These are phyloP conservation scores for Cytospora schulzeri DNA, from an alignment of 2,329 filamentous ascomycete species.

Conservation along the genomic window DNA sequence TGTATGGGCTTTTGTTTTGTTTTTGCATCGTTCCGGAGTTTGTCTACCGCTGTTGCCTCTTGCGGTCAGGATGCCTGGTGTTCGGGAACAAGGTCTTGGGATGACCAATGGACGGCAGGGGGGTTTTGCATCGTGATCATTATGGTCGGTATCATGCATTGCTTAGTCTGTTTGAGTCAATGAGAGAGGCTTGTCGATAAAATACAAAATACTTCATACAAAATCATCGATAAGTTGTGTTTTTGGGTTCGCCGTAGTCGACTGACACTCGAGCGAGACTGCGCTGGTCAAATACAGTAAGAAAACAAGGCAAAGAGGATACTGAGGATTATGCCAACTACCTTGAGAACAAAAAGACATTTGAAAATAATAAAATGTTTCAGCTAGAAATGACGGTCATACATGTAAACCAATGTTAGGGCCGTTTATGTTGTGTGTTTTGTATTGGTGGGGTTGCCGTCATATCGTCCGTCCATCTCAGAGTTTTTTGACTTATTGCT, in stretches of 20 bases:
- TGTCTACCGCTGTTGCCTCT: slow-evolving; percentile 4
- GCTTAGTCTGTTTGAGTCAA: slow-evolving; percentile 1
- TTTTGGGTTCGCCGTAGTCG: background rate
- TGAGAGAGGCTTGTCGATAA: background rate
- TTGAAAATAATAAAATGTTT: background rate
- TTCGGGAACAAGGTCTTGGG: slow-evolving; percentile 10
- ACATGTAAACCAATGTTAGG: background rate
- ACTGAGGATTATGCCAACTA: too few relatives aligned
- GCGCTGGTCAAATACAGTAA: background rate
- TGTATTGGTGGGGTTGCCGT: background rate
- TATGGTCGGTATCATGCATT: background rate
- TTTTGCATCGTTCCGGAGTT: slow-evolving; percentile 20
- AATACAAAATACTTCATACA: background rate
- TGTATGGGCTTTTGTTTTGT: slow-evolving; percentile 11
- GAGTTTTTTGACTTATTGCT: background rate
- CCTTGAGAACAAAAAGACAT: background rate
- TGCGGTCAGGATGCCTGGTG: slow-evolving; percentile 11
- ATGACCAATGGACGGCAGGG: slow-evolving; percentile 3
- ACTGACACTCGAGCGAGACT: background rate
- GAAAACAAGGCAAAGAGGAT: background rate
- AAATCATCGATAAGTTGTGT: background rate
- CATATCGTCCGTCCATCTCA: background rate
- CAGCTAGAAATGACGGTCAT: background rate
- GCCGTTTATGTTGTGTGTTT: background rate
- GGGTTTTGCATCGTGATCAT: background rate